A percentile compares a stretch with the other conserved stretches of the same genome.
Conservation (phyloP, 306 rosid genomes). For the Castanea sativa region DNA sequence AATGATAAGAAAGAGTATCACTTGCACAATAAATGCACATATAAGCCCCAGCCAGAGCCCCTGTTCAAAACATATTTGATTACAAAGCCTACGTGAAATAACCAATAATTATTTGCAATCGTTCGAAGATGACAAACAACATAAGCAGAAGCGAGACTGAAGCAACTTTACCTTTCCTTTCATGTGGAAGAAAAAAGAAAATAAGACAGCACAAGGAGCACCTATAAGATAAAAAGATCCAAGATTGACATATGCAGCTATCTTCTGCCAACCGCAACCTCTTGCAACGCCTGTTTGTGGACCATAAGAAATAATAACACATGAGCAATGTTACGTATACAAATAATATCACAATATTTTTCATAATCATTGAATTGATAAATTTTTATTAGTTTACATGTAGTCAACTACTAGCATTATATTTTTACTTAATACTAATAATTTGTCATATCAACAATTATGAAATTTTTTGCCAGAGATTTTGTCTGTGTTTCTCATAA, state of each 20-base stretch:
- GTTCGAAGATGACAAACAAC: no score
- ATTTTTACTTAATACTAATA: no score
- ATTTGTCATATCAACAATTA: rapidly evolving
- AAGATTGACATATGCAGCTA: slow-evolving; percentile 71
- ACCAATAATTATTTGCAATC: no score
- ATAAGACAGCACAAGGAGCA: slow-evolving; percentile 51
- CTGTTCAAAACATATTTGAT: slow-evolving; percentile 16
- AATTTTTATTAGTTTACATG: no score
- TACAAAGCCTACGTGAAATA: background rate
- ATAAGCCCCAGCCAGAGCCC: slow-evolving; percentile 79
- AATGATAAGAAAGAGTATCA: slow-evolving; percentile 32
- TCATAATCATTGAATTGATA: rapidly evolving
- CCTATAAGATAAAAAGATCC: slow-evolving; percentile 75
- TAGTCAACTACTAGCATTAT: no score
- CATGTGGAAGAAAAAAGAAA: slow-evolving; percentile 53
- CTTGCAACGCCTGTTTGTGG: slow-evolving; percentile 57
- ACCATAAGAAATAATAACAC: background rate
- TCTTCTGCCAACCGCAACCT: slow-evolving; percentile 87
- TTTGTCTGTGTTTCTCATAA: no score
- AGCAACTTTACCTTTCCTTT: slow-evolving; percentile 60
- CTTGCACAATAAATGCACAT: slow-evolving; percentile 67
- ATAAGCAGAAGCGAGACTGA: background rate
- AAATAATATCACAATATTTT: no score
- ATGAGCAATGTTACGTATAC: no score
- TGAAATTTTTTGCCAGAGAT: no score